These are phyloP conservation scores for Nigrospora oryzae DNA, from an alignment of 2,329 filamentous ascomycete genomes.

Conservation along the genomic window DNA sequence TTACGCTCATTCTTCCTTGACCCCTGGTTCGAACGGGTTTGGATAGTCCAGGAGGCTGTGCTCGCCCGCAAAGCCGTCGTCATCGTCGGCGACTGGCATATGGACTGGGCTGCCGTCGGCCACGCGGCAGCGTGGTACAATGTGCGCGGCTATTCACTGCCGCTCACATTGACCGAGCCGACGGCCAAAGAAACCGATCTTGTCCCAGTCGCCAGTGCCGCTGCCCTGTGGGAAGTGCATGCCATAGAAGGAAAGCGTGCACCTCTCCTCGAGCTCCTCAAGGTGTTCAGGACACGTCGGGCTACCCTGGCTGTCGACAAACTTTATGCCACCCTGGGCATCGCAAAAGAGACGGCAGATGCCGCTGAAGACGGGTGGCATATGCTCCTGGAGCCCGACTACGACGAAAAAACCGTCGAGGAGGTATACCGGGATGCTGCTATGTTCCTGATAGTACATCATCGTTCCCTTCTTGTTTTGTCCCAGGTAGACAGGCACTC, in stretches of 20 bases:
- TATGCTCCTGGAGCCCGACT: constrained; percentile 4
- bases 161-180: not conserved
- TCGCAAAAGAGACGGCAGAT: not conserved
- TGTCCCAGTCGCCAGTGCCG: not conserved
- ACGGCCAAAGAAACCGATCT: not conserved
- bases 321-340: not conserved
- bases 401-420: not conserved
- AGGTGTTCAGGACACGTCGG: not conserved
- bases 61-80: constrained; percentile 2
- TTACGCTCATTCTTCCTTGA: not conserved
- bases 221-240: not conserved
- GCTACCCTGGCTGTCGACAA: not conserved
- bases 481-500: not conserved
- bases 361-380: not conserved
- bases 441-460: not conserved
- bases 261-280: not conserved
- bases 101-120: constrained; percentile 3
- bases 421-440: constrained; percentile 5
- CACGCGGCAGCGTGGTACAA: not conserved
- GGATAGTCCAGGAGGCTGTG: constrained; percentile 9
- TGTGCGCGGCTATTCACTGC: not conserved
- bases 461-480: not conserved
- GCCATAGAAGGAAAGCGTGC: not conserved
- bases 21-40: constrained; percentile 7
- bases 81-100: constrained; percentile 3